Percentiles rank a stretch among this genome's conserved stretches.
phyloP scores from a whole-genome alignment of 345 rosid genomes.

The Salix udensis region DNA sequence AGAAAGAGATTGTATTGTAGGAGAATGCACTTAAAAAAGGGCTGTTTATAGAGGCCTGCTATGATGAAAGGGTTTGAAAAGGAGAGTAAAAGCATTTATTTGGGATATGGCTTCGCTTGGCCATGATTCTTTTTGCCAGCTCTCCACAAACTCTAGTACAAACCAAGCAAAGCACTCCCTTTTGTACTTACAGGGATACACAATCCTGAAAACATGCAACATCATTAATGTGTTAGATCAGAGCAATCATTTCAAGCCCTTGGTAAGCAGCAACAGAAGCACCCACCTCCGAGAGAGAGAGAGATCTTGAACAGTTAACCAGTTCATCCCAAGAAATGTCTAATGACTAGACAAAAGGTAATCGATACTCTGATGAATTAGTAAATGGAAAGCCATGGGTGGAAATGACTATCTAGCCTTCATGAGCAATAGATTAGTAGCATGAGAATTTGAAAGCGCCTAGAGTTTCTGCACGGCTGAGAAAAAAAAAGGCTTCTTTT shows the following conservation, averaged over 20 bases:
- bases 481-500: constrained; percentile 5
- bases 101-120: neutral
- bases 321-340: neutral
- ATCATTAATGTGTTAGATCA: constrained; percentile 3
- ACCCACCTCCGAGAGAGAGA: neutral
- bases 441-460: constrained; percentile 5
- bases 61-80: constrained; percentile 17
- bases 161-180: constrained; percentile 24
- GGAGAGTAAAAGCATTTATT: constrained; percentile 7
- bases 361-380: neutral
- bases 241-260: constrained; percentile 5
- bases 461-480: constrained; percentile 7
- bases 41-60: constrained; percentile 4
- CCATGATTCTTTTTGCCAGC: constrained; percentile 2
- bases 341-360: neutral
- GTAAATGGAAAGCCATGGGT: neutral
- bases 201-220: constrained; percentile 20
- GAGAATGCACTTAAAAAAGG: constrained; percentile 7
- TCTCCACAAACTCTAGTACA: constrained; percentile 10
- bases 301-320: neutral
- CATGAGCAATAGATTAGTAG: neutral
- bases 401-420: neutral
- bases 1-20: neutral
- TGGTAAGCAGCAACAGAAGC: constrained; percentile 23
- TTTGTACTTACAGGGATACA: constrained; percentile 23